Percentiles rank a stretch among this genome's conserved stretches.
These are phyloP conservation scores for Daedaleopsis sinensis DNA, from an alignment of 768 basidiomycete species.

Conservation along the genomic window DNA sequence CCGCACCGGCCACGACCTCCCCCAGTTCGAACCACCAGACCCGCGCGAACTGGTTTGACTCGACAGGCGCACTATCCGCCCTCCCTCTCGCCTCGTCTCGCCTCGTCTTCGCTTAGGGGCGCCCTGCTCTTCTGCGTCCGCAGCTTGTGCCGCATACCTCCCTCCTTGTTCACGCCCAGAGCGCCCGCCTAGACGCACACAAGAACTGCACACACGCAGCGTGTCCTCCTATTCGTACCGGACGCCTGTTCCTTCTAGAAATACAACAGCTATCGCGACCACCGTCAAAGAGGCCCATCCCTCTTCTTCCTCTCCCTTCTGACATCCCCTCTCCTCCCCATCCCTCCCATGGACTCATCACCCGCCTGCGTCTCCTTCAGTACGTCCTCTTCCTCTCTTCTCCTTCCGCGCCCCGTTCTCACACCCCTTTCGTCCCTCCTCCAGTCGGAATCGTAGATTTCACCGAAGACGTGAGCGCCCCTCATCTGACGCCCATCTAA, in stretches of 20 bases:
- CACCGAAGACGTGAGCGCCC: conserved; percentile 59
- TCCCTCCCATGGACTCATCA: conserved; percentile 27
- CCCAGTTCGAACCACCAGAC: too few species aligned
- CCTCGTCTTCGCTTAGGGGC: too few species aligned
- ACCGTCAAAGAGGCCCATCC: conserved; percentile 9
- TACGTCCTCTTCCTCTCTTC: conserved; percentile 40
- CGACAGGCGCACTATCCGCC: too few species aligned
- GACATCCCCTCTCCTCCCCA: conserved; percentile 3
- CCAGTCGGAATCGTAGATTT: conserved; percentile 83
- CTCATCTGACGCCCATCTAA: conserved; percentile 6
- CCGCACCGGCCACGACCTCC: too few species aligned
- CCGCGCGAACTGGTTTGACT: too few species aligned
- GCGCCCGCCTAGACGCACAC: conserved; percentile 19
- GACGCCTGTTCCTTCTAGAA: conserved; percentile 27
- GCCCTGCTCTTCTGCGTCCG: not conserved
- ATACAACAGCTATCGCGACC: conserved; percentile 23
- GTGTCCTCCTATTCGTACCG: conserved; percentile 9
- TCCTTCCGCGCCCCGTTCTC: conserved; percentile 5
- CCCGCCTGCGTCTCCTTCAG: conserved; percentile 76
- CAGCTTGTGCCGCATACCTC: not conserved
- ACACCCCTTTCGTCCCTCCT: conserved; percentile 11
- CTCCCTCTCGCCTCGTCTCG: too few species aligned
- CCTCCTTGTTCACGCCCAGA: not conserved
- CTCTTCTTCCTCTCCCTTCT: conserved; percentile 2
- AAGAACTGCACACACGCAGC: conserved; percentile 3